Base-by-base conservation (phyloP, 1,284 basidiomycete species). In the Vanrija pseudolonga region DNA sequence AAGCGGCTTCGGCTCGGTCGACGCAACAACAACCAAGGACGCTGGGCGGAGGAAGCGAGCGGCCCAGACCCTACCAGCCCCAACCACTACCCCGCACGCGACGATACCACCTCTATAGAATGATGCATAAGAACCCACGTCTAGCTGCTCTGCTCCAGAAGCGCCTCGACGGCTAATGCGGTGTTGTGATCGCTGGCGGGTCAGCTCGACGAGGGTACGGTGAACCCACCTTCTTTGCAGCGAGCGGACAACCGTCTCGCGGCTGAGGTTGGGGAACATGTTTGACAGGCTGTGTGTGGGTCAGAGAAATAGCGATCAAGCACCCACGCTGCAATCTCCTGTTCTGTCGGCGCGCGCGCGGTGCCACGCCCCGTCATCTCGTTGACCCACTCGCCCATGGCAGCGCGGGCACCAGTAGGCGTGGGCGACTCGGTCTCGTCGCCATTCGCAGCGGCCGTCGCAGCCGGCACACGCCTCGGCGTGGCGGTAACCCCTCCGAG, bases 201-300 rank as follows among this genome's bases (percentile, higher is more conserved):
- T 57, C 20, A 58, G 51, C 38, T 52, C 18, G 32, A 51, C n/a
- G 24, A 11, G 3, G 47, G 40, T 39, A 15, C 45, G 32, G 28
- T 15, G 8, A 18, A 76, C 84, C 67, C 68, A 90, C 90, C 87
- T 91, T 71, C 87, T 78, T 69, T 92, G 89, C 42, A 94, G 77
- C 8, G 89, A 85, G 32, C 81, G 82, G 11, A 90, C 81, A n/a
- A 92, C 77, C n/a, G 84, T 81, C 47, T 88, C 86, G 50, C 89
- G 79, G 24, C 82, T 81, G 32, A 89, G 69, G 68, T 88, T 84
- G 17, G 90, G 90, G 71, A 94, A 94, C 87, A 94, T 91, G 50
- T 76, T 81, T 47, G 82, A 83, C 57, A 93, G 68, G 45, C 87
- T 85, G 19, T 19, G 12, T 4, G 32, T 32, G 9, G 22, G 51